Evolutionary conservation across 2,329 filamentous ascomycete species (phyloP), one percentile per base, ranked within the genome.

Genomic region (Colletotrichum cereale): DNA sequence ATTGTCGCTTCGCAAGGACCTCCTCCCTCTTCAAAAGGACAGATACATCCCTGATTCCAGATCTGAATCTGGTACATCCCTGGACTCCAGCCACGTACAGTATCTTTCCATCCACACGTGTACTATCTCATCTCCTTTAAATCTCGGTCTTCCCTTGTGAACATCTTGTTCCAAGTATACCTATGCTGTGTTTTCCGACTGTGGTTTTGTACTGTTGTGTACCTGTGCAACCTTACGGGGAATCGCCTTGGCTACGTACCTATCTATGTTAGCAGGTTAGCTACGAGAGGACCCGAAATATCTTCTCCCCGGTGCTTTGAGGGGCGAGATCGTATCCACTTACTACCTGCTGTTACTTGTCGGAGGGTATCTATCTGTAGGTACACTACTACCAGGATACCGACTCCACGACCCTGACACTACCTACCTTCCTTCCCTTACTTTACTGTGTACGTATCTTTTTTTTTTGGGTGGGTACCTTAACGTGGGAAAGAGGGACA

Each of bases 401-500:
- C 4, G 29, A 47, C 57, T 48, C 57, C 42, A 61, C 21, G 42
- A 62, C 44, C 58, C 42, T 48, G n/a, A 62, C 21, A 47, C 38
- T 50, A 24, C 36, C 52, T 34, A 21, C 24, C 31, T 16, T 62
- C 55, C 21, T 18, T 57, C 14, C 55, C 55, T 38, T 61, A 48
- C 58, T 42, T 50, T 62, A 18, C 14, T 36, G 58, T 38, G 58
- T 62, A 62, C 58, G 58, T 62, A 62, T 26, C 58, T 62, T 36
- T 50, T 62, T 5, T 47, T 42, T 42, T 42, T 14, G 3, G 31
- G 42, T 62, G 29, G 31, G 10, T 40, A 62, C 60, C 60, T 52
- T 5, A 16, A 50, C 42, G 42, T 29, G 58, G 58, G 58, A 62
- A 26, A 62, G 67, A 71, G 67, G 64, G 67, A 67, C 67, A 67